These are phyloP conservation scores for Mimosa bimucronata DNA, from an alignment of 306 rosid genomes.

Conservation along the genomic window DNA sequence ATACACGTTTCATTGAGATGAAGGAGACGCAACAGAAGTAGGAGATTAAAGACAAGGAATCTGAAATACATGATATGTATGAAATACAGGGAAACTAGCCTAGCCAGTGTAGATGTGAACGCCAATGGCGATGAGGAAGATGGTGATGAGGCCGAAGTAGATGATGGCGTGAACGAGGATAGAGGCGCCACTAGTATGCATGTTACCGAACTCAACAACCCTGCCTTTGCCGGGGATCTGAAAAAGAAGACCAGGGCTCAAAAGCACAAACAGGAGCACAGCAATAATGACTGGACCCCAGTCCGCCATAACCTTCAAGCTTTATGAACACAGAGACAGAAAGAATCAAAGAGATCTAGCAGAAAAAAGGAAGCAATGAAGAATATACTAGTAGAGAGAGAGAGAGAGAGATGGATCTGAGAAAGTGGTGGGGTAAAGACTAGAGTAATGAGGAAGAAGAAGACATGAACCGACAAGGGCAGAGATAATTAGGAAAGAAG, in stretches of 20 bases:
- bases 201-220: slow-evolving; percentile 68
- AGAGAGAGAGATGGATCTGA: slow-evolving; percentile 18
- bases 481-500: neutral
- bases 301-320: slow-evolving; percentile 60
- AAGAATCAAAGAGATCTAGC: neutral
- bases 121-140: slow-evolving; percentile 70
- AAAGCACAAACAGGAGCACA: slow-evolving; percentile 68
- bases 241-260: slow-evolving; percentile 75
- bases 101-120: slow-evolving; percentile 75
- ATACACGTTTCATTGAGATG: neutral
- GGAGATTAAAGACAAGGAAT: neutral
- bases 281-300: slow-evolving; percentile 89
- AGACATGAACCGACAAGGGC: neutral
- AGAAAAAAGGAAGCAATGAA: neutral
- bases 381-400: neutral
- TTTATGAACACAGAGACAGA: neutral
- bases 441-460: neutral
- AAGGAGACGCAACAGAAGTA: neutral
- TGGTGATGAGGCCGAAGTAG: slow-evolving; percentile 83
- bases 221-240: slow-evolving; percentile 66
- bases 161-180: slow-evolving; percentile 77
- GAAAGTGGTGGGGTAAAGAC: neutral
- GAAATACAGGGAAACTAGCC: neutral
- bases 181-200: slow-evolving; percentile 80
- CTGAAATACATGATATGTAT: neutral